Base-by-base conservation (phyloP, 805 yeast genomes). In the Ogataea kodamae region DNA sequence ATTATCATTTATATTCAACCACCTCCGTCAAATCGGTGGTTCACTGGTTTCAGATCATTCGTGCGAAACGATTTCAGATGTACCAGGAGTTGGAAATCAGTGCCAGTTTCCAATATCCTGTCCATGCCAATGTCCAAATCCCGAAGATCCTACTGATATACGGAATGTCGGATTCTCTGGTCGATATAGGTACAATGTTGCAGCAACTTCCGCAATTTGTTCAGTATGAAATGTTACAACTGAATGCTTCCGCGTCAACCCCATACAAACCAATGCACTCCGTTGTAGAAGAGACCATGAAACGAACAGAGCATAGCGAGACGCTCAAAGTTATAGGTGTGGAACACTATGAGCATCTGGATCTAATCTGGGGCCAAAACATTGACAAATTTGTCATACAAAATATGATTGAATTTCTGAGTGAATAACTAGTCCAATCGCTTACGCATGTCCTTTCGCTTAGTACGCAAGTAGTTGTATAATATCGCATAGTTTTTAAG, bases 41-140 rank as follows among this genome's bases (percentile, higher is more conserved):
- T n/a, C 96, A 87, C 59, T 87, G 96, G 96, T 86, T 87, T 51
- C 96, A 87, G 60, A 89, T 90, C 33, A 84, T 90, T 42, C 69
- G 81, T 33, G 69, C 82, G 5, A 75, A 74, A 28, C 70, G 74
- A 29, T 89, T 90, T 57, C 96, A 89, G 57, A 82, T 92, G 95
- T 90, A 78, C 59, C 92, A 84, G 50, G 95, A 86, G 43, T 43
- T 73, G 64, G 39, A 70, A 57, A 32, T 76, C 55, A 64, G 90
- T 81, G 37, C 78, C 78, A 22, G 62, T 8, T 57, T 59, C 43
- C 50, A 58, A 42, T 57, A 56, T 35, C 57, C 61, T 22, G 58
- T 53, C 9, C 59, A 63, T 38, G 61, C 71, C 10, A 77, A 76
- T 41, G 80, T 82, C 42, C 65, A 63, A 18, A 67, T 85, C 2